Conservation (phyloP, 2,329 filamentous ascomycete genomes). For the Spiromastix sp. region DNA sequence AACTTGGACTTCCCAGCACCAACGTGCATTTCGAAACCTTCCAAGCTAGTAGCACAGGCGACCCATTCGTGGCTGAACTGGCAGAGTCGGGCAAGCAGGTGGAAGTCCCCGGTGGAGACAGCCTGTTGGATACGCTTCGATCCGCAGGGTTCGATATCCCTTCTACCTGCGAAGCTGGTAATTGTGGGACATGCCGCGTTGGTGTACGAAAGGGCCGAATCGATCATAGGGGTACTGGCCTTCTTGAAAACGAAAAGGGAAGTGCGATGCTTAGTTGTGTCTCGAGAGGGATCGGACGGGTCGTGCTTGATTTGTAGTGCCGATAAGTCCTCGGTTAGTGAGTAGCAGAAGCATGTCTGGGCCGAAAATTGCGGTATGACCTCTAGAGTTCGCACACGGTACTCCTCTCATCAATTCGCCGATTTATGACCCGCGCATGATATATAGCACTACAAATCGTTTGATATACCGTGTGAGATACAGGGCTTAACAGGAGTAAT, state of each 20-base stretch:
- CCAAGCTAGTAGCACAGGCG: background rate
- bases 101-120: background rate
- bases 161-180: background rate
- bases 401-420: too few relatives aligned
- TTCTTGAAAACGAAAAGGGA: background rate
- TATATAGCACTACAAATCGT: too few relatives aligned
- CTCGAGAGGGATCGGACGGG: conserved; percentile 6
- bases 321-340: too few relatives aligned
- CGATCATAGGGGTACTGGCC: background rate
- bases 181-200: background rate
- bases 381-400: too few relatives aligned
- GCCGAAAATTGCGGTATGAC: too few relatives aligned
- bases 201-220: background rate
- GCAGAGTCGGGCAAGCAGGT: background rate
- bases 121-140: background rate
- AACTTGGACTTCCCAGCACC: background rate
- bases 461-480: too few relatives aligned
- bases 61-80: background rate
- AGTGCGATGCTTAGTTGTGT: background rate
- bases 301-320: conserved; percentile 6
- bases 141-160: background rate
- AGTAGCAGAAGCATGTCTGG: too few relatives aligned
- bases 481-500: too few relatives aligned
- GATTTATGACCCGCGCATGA: too few relatives aligned
- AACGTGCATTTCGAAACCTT: background rate